Conservation (phyloP, 805 yeast genomes). For the Kazachstania martiniae region DNA sequence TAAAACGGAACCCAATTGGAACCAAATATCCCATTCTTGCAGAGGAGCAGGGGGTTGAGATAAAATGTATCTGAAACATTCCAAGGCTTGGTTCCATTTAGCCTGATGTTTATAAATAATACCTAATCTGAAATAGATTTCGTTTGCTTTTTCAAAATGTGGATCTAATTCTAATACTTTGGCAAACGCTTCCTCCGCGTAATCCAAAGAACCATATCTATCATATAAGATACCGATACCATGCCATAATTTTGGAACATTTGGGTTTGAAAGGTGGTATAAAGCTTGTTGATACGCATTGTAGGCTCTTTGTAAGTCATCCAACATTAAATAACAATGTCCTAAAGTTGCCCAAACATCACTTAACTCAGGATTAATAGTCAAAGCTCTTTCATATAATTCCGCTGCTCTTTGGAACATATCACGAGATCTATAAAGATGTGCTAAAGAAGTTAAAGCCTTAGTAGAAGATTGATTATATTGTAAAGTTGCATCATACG, state of each 20-base stretch:
- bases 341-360: conserved; percentile 97
- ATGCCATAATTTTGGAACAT: conserved; percentile 96
- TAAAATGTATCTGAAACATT: conserved; percentile 88
- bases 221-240: conserved; percentile 96
- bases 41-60: conserved; percentile 89
- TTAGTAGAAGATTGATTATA: conserved; percentile 80
- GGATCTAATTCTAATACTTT: conserved; percentile 94
- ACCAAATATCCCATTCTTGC: conserved; percentile 97
- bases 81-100: conserved; percentile 75
- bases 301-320: conserved; percentile 90
- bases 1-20: conserved; percentile 91
- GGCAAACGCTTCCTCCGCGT: conserved; percentile 97
- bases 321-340: conserved; percentile 93
- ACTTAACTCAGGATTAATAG: conserved; percentile 76
- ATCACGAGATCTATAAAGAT: conserved; percentile 78
- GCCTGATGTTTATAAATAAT: conserved; percentile 93
- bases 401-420: conserved; percentile 93
- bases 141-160: conserved; percentile 89
- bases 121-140: conserved; percentile 91
- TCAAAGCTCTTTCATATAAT: conserved; percentile 76
- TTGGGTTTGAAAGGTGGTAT: conserved; percentile 81
- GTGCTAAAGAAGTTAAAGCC: conserved; percentile 77
- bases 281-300: conserved; percentile 95
- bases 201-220: conserved; percentile 89
- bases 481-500: conserved; percentile 79